These are phyloP conservation scores for Sporothrix luriei DNA, from an alignment of 2,329 filamentous ascomycete species.

Conservation along the genomic window DNA sequence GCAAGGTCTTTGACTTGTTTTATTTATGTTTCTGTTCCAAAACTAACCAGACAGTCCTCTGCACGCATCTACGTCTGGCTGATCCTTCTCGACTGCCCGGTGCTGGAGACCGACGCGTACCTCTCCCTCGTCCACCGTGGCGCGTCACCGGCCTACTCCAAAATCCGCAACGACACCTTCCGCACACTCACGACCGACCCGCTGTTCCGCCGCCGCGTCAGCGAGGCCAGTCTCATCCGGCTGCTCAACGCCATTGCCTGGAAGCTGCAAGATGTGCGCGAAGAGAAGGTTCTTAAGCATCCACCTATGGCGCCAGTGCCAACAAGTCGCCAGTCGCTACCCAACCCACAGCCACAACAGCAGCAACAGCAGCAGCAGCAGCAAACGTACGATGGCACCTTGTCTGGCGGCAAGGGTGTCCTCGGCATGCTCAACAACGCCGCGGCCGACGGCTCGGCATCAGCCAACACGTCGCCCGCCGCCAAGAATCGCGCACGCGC, in stretches of 20 bases:
- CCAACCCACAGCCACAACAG: slow-evolving; percentile 25
- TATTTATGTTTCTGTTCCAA: not conserved
- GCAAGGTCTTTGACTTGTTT: not conserved
- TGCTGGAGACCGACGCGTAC: slow-evolving; percentile 84
- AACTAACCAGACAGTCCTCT: slow-evolving; percentile 65
- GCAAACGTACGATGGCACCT: slow-evolving; percentile 8
- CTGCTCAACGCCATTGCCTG: slow-evolving; percentile 94
- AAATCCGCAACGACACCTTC: slow-evolving; percentile 98
- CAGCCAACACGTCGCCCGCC: slow-evolving; percentile 47
- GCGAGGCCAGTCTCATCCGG: slow-evolving; percentile 90
- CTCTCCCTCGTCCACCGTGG: slow-evolving; percentile 88
- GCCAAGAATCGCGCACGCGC: slow-evolving; percentile 58
- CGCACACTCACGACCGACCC: slow-evolving; percentile 94
- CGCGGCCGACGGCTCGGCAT: not conserved
- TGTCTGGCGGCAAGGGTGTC: not conserved
- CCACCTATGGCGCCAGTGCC: slow-evolving; percentile 12
- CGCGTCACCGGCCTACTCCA: slow-evolving; percentile 90
- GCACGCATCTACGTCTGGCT: slow-evolving; percentile 96
- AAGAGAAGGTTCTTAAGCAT: slow-evolving; percentile 43
- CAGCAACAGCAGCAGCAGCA: not conserved
- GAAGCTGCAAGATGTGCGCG: slow-evolving; percentile 80
- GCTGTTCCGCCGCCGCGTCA: slow-evolving; percentile 93
- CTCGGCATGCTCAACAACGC: slow-evolving; percentile 30
- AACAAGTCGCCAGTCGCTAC: slow-evolving; percentile 37
- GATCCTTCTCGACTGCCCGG: slow-evolving; percentile 83